Evolutionary conservation across 331 rosid genomes (phyloP).

Genomic region (Malus hybrid): DNA sequence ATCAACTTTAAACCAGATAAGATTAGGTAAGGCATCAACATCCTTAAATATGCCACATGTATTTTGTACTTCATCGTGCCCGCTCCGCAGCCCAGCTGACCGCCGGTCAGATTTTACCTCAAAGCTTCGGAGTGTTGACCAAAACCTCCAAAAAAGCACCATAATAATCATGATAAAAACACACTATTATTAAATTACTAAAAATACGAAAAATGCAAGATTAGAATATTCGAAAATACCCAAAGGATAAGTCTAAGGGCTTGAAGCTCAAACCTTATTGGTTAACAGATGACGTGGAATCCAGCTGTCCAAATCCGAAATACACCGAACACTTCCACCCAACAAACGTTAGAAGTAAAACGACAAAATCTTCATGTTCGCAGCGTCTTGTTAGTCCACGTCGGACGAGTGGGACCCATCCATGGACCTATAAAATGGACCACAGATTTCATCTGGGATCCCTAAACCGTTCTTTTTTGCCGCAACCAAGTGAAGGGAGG

Average conservation of each 20-base stretch:
- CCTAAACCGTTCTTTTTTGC: background rate
- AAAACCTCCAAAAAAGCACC: background rate
- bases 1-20: background rate
- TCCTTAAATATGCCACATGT: background rate
- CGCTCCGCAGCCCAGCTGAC: background rate
- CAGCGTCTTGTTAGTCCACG: slow-evolving; percentile 11
- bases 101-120: slow-evolving; percentile 2
- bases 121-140: too few relatives aligned
- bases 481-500: background rate
- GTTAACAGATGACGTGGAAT: slow-evolving; percentile 8
- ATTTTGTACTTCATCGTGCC: background rate
- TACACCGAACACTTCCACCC: background rate
- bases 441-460: background rate
- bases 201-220: background rate
- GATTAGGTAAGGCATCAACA: background rate
- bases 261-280: background rate
- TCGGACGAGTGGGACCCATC: background rate
- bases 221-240: slow-evolving; percentile 13
- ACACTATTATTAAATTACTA: background rate
- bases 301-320: slow-evolving; percentile 2
- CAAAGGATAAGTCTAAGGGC: background rate
- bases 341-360: background rate
- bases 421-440: background rate
- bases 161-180: background rate
- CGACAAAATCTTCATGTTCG: background rate